Conservation (phyloP, 495 filamentous ascomycete species). For the Penicillium steckii region DNA sequence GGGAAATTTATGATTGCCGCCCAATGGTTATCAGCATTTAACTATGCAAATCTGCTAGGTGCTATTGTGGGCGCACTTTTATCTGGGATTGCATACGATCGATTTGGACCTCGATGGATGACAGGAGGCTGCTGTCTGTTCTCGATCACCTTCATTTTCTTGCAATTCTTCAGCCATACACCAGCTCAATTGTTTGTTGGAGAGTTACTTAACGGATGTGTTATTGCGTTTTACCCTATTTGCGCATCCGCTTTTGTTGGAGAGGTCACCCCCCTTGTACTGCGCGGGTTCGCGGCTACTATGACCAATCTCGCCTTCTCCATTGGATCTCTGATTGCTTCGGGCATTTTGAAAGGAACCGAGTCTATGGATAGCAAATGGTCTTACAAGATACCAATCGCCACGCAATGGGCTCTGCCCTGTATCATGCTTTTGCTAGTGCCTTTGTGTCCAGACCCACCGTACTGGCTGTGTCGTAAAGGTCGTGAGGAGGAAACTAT, state of each 20-base stretch:
- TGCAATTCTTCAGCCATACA: slow-evolving; percentile 35
- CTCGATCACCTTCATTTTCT: slow-evolving; percentile 34
- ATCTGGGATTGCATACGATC: slow-evolving; percentile 28
- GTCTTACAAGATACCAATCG: slow-evolving; percentile 39
- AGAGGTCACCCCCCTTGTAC: slow-evolving; percentile 38
- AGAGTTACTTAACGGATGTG: slow-evolving; percentile 33
- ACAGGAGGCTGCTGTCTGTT: slow-evolving; percentile 29
- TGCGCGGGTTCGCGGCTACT: slow-evolving; percentile 40
- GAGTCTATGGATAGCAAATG: slow-evolving; percentile 22
- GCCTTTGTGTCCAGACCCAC: slow-evolving; percentile 48
- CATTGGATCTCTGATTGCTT: slow-evolving; percentile 38
- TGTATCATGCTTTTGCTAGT: slow-evolving; percentile 34
- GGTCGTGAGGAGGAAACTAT: slow-evolving; percentile 41
- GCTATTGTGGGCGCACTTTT: slow-evolving; percentile 58
- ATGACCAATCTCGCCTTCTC: slow-evolving; percentile 41
- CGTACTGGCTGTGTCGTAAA: slow-evolving; percentile 48
- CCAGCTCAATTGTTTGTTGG: slow-evolving; percentile 33
- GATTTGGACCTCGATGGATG: slow-evolving; percentile 29
- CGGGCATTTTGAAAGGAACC: slow-evolving; percentile 39
- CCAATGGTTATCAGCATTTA: slow-evolving; percentile 45
- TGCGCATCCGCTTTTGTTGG: slow-evolving; percentile 35
- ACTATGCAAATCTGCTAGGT: slow-evolving; percentile 73
- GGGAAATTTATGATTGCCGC: slow-evolving; percentile 28
- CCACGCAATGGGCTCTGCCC: slow-evolving; percentile 35
- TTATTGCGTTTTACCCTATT: slow-evolving; percentile 37